phyloP scores from a whole-genome alignment of 768 basidiomycete genomes.

The Gelatoporia subvermispora region DNA sequence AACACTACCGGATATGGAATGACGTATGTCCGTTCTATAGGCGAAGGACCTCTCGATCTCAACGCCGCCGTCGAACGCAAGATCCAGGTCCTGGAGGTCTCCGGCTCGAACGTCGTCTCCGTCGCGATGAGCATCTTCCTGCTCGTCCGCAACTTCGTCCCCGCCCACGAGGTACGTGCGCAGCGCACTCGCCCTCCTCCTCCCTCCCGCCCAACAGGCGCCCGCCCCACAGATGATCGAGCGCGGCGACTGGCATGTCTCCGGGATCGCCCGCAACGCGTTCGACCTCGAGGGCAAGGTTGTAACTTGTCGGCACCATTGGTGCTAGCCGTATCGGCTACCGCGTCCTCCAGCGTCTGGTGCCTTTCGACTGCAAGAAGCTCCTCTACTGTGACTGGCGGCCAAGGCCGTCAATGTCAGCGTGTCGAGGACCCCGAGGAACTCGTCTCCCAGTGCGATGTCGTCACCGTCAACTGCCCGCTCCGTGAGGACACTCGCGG shows the following conservation, averaged over 20 bases:
- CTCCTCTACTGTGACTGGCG: slow-evolving; percentile 89
- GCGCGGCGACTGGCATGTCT: slow-evolving; percentile 83
- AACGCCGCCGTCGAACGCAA: slow-evolving; percentile 78
- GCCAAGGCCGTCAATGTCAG: slow-evolving; percentile 63
- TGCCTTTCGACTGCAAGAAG: slow-evolving; percentile 86
- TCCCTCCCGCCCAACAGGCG: not conserved
- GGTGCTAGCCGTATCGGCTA: slow-evolving; percentile 81
- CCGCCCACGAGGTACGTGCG: slow-evolving; percentile 68
- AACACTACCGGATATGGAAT: not conserved
- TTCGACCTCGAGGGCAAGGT: slow-evolving; percentile 91
- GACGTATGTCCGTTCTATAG: not conserved
- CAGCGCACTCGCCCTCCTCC: not conserved
- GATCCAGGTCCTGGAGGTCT: slow-evolving; percentile 66
- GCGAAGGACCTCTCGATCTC: slow-evolving; percentile 87
- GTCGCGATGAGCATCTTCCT: slow-evolving; percentile 91
- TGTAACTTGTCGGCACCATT: slow-evolving; percentile 86
- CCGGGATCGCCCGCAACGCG: slow-evolving; percentile 74
- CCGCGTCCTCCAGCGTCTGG: slow-evolving; percentile 74
- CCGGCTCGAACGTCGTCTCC: slow-evolving; percentile 86
- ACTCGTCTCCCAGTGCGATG: slow-evolving; percentile 55
- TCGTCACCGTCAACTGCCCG: slow-evolving; percentile 85
- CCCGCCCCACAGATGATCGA: slow-evolving; percentile 68
- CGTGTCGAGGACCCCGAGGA: slow-evolving; percentile 78
- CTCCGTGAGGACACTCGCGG: slow-evolving; percentile 82
- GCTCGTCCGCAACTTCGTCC: slow-evolving; percentile 86